A percentile compares a stretch with the other conserved stretches of the same genome.
Conservation (phyloP, 1,284 basidiomycete genomes). For the Athelia psychrophila region DNA sequence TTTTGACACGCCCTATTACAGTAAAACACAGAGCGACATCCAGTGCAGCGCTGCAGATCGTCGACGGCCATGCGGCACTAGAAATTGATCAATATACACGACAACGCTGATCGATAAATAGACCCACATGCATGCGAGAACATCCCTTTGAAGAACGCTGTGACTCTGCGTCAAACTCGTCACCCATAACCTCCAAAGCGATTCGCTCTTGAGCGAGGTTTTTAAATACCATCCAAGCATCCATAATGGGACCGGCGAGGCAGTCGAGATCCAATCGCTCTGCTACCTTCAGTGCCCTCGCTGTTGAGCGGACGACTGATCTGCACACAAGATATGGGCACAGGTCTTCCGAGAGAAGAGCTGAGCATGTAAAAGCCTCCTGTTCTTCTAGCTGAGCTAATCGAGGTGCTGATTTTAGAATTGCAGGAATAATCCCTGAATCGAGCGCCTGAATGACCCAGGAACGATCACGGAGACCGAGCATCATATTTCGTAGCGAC, state of each 20-base stretch:
- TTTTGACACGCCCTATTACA: no score
- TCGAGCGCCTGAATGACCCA: neutral
- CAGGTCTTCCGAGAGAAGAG: neutral
- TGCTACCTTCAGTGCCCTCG: neutral
- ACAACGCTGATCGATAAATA: no score
- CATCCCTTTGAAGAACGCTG: no score
- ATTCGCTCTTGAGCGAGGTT: neutral
- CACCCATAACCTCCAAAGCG: no score
- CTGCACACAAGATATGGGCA: neutral
- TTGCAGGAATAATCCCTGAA: neutral
- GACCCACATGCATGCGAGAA: no score
- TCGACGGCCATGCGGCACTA: no score
- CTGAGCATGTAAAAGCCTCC: neutral
- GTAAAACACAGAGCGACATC: no score
- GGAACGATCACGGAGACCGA: neutral
- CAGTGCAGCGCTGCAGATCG: no score
- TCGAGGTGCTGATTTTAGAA: neutral
- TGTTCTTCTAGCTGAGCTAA: neutral
- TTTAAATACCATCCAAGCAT: neutral
- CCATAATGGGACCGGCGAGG: neutral
- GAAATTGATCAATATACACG: no score
- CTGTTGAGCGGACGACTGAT: neutral
- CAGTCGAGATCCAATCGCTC: neutral
- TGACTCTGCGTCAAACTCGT: no score
- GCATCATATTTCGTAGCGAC: neutral